Conservation (phyloP, 106 monocot species). For the Dioscorea zingiberensis region DNA sequence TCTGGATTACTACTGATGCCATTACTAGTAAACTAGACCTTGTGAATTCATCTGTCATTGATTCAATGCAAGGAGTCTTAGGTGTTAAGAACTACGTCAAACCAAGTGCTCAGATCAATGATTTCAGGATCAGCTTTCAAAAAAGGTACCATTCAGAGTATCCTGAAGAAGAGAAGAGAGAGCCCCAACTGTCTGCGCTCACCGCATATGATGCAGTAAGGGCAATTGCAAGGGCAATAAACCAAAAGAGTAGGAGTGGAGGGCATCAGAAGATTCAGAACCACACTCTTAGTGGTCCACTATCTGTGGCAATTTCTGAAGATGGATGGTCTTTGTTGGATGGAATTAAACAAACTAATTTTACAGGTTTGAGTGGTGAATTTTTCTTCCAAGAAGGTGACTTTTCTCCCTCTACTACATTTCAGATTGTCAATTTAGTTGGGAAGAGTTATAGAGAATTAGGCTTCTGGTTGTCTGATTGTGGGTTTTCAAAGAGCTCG, state of each 20-base stretch:
- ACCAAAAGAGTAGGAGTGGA: neutral
- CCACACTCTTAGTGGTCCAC: neutral
- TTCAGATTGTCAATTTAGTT: slow-evolving; percentile 18
- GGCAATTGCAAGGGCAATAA: slow-evolving; percentile 12
- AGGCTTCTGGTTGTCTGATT: slow-evolving; percentile 16
- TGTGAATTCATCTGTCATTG: slow-evolving; percentile 3
- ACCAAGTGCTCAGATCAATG: neutral
- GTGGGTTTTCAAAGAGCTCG: slow-evolving; percentile 10
- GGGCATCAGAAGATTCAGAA: neutral
- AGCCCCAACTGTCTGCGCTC: neutral
- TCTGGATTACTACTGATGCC: slow-evolving; percentile 11
- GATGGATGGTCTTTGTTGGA: neutral
- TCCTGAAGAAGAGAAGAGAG: slow-evolving; percentile 7
- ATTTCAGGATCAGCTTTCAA: slow-evolving; percentile 1
- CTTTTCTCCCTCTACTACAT: neutral
- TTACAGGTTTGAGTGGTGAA: slow-evolving; percentile 13
- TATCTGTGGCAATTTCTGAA: neutral
- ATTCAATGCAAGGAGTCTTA: slow-evolving; percentile 20
- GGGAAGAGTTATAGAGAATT: slow-evolving; percentile 22
- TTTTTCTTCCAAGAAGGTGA: slow-evolving; percentile 6
- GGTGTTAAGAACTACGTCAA: slow-evolving; percentile 10
- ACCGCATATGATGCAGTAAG: slow-evolving; percentile 11
- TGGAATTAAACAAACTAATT: neutral
- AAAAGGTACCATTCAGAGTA: slow-evolving; percentile 3
- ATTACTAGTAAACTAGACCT: slow-evolving; percentile 7